These are phyloP conservation scores for Stagonosporopsis rhizophila DNA, from an alignment of 2,329 filamentous ascomycete genomes.

Conservation along the genomic window DNA sequence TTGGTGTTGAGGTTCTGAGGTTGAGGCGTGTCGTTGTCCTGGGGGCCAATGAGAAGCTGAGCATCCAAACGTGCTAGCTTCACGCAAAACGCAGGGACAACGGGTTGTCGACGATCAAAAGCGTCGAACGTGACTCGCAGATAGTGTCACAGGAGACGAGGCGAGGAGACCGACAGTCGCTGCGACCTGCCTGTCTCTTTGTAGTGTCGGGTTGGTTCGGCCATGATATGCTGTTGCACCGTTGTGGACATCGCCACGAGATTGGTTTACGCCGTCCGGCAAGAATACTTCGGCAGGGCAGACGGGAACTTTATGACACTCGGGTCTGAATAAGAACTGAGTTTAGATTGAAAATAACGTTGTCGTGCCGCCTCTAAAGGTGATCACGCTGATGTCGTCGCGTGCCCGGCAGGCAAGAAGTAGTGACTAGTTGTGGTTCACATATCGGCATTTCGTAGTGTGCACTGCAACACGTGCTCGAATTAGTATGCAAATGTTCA, in stretches of 20 bases:
- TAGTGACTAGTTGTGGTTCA: neutral
- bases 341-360: neutral
- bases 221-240: neutral
- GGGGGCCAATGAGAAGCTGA: conserved; percentile 38
- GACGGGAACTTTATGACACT: no score
- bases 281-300: neutral
- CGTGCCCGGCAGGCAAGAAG: neutral
- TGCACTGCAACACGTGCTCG: neutral
- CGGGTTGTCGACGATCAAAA: conserved; percentile 14
- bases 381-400: neutral
- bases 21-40: conserved; percentile 28
- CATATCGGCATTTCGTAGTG: neutral
- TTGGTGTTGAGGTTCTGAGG: conserved; percentile 47
- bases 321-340: no score
- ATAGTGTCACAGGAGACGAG: conserved; percentile 2
- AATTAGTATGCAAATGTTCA: neutral
- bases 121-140: conserved; percentile 20
- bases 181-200: conserved; percentile 7
- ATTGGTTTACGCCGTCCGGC: neutral
- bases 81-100: conserved; percentile 39
- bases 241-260: neutral
- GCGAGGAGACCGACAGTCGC: conserved; percentile 17
- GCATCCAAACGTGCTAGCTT: conserved; percentile 36
- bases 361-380: neutral
- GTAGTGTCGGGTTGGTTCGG: conserved; percentile 12